Evolutionary conservation across 768 basidiomycete genomes (phyloP).

Genomic region (Wakefieldia striispora): DNA sequence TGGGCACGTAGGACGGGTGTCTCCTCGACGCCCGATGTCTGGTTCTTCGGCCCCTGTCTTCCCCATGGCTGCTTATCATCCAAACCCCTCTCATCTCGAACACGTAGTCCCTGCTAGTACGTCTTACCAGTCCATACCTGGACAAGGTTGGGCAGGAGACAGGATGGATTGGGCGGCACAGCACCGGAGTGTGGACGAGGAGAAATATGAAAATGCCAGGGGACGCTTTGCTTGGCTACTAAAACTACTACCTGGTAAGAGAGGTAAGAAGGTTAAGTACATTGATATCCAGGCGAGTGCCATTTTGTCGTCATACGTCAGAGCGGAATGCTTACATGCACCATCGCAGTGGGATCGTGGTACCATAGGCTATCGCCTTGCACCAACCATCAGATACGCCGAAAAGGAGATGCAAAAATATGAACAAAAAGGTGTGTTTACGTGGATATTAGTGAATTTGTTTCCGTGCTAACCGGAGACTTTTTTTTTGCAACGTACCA

Average conservation of each 20-base stretch:
- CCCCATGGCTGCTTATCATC: no score
- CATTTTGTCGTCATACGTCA: background rate
- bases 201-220: slow-evolving; percentile 1
- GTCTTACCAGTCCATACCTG: no score
- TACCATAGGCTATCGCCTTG: slow-evolving; percentile 51
- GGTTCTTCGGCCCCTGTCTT: no score
- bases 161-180: no score
- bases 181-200: no score
- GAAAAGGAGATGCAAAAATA: slow-evolving; percentile 44
- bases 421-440: slow-evolving; percentile 46
- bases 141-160: no score
- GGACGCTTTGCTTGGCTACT: no score
- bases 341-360: slow-evolving; percentile 9
- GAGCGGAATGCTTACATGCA: no score
- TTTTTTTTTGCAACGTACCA: slow-evolving; percentile 5
- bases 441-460: background rate
- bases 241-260: no score
- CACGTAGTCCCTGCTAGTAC: background rate
- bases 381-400: slow-evolving; percentile 52
- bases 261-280: no score
- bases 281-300: slow-evolving; percentile 9
- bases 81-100: background rate
- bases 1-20: slow-evolving; percentile 7
- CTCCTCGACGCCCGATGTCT: slow-evolving; percentile 1
- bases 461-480: slow-evolving; percentile 13